phyloP scores from a whole-genome alignment of 768 basidiomycete species.

The Mycena leptocephala region DNA sequence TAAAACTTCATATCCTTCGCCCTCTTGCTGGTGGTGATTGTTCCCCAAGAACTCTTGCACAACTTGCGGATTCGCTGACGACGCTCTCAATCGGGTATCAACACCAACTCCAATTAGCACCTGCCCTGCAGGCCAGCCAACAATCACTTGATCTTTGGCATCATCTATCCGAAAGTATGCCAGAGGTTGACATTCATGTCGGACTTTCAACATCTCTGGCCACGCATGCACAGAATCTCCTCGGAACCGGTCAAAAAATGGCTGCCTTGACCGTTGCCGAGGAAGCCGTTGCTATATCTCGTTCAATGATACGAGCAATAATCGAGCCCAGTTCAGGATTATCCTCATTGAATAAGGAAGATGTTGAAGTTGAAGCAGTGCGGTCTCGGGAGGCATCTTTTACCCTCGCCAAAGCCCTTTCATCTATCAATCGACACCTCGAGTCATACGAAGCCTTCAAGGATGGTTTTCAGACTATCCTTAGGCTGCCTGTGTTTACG shows the following conservation, averaged over 20 bases:
- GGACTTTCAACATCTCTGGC: neutral
- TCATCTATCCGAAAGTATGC: neutral
- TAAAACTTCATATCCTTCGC: conserved; percentile 1
- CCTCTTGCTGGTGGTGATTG: neutral
- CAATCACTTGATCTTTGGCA: conserved; percentile 6
- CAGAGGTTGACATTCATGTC: neutral
- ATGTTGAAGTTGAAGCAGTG: neutral
- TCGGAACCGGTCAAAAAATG: neutral
- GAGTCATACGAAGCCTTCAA: neutral
- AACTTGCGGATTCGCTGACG: neutral
- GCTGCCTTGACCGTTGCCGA: neutral
- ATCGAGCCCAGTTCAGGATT: neutral
- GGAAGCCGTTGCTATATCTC: neutral
- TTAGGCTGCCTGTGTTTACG: neutral
- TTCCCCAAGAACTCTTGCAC: neutral
- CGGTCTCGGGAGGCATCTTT: neutral
- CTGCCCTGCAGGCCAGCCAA: conserved; percentile 13
- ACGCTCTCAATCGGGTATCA: neutral
- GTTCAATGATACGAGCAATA: neutral
- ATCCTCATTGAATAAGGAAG: neutral
- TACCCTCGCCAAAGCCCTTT: neutral
- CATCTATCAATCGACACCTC: neutral
- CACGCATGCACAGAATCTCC: neutral
- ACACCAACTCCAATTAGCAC: neutral
- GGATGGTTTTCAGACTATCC: neutral